phyloP scores from a whole-genome alignment of 139 green algal species.

The Edaphochlamys debaryana region DNA sequence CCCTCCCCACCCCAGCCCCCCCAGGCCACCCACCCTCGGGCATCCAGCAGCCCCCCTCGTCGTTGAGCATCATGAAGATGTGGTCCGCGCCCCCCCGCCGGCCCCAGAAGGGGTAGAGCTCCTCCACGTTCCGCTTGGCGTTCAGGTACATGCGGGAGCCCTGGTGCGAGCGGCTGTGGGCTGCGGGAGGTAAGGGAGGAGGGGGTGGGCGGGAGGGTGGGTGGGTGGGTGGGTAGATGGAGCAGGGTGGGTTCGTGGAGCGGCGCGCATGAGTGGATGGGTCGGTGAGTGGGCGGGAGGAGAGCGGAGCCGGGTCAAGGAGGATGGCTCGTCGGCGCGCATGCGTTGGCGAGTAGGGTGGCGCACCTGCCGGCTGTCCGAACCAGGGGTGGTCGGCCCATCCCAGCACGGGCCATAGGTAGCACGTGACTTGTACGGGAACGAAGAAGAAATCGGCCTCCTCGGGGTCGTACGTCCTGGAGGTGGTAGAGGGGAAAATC shows the following conservation, averaged over 20 bases:
- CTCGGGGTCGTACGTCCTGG: conserved; percentile 65
- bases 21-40: conserved; percentile 24
- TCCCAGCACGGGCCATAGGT: conserved; percentile 48
- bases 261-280: too few species aligned
- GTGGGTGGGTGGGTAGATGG: too few species aligned
- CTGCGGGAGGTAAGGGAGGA: not conserved
- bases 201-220: too few species aligned
- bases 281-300: too few species aligned
- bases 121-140: conserved; percentile 44
- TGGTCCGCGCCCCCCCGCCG: conserved; percentile 61
- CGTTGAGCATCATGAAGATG: conserved; percentile 64
- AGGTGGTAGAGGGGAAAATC: too few species aligned
- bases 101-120: conserved; percentile 48
- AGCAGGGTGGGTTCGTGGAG: not conserved
- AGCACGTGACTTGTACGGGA: conserved; percentile 53
- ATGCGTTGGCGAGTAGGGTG: too few species aligned
- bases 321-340: too few species aligned
- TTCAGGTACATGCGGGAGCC: conserved; percentile 37
- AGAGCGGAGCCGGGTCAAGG: too few species aligned
- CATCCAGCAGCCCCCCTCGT: conserved; percentile 65
- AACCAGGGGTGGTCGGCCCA: conserved; percentile 47
- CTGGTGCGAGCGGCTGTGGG: conserved; percentile 21
- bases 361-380: too few species aligned
- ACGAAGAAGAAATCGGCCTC: conserved; percentile 72
- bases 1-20: not conserved